phyloP scores from a whole-genome alignment of 768 basidiomycete genomes.

The Vishniacozyma victoriae region DNA sequence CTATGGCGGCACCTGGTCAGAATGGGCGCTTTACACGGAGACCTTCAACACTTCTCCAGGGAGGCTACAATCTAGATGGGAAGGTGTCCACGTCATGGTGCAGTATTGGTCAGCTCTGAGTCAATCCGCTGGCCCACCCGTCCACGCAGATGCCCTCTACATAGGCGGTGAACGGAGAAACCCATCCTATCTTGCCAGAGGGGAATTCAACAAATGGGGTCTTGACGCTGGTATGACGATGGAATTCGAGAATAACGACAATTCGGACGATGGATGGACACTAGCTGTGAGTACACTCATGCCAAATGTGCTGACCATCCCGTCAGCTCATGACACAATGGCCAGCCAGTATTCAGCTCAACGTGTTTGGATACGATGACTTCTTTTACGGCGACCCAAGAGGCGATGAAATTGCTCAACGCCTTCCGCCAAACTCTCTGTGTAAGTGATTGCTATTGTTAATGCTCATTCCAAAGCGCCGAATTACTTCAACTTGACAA shows the following conservation, averaged over 20 bases:
- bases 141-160: constrained; percentile 72
- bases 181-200: constrained; percentile 79
- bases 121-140: constrained; percentile 58
- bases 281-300: background rate
- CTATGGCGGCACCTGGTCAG: constrained; percentile 76
- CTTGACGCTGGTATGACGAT: constrained; percentile 74
- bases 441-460: background rate
- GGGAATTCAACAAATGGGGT: constrained; percentile 87
- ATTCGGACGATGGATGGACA: background rate
- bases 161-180: constrained; percentile 59
- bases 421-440: constrained; percentile 71
- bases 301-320: constrained; percentile 57
- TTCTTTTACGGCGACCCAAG: constrained; percentile 90
- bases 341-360: constrained; percentile 85
- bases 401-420: constrained; percentile 78
- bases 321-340: constrained; percentile 73
- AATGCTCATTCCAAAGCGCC: constrained; percentile 50
- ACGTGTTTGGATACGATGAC: constrained; percentile 84
- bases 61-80: constrained; percentile 59
- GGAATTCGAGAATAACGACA: constrained; percentile 52
- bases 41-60: constrained; percentile 54
- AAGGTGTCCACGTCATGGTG: constrained; percentile 75
- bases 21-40: constrained; percentile 74
- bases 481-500: constrained; percentile 86
- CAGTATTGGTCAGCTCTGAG: constrained; percentile 80